A percentile compares a stretch with the other conserved stretches of the same genome.
phyloP scores from a whole-genome alignment of 2,329 filamentous ascomycete species.

The Fusarium odoratissimum region DNA sequence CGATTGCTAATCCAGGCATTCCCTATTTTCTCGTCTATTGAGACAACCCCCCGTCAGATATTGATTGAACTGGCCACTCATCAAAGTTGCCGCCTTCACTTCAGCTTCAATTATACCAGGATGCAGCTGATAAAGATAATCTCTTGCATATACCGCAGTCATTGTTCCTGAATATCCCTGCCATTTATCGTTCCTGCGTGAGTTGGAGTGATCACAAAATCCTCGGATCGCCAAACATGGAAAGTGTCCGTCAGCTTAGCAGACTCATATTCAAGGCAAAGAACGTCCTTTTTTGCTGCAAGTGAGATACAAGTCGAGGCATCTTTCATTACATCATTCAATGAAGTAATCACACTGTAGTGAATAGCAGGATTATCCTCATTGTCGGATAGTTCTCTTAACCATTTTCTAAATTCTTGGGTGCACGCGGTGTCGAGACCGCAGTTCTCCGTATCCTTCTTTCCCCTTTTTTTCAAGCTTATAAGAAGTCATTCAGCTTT shows the following conservation, averaged over 20 bases:
- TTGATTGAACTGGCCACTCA: neutral
- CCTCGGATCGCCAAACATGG: neutral
- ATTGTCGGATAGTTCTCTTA: neutral
- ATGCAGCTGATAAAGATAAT: neutral
- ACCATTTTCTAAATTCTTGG: too few species aligned
- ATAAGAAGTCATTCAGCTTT: neutral
- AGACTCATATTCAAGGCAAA: conserved; percentile 14
- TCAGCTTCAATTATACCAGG: neutral
- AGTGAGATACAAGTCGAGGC: neutral
- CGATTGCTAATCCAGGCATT: neutral
- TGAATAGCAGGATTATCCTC: conserved; percentile 5
- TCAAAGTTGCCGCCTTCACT: neutral
- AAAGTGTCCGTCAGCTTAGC: conserved; percentile 41
- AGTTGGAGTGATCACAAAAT: neutral
- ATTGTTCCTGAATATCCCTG: neutral
- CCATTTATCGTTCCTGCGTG: neutral
- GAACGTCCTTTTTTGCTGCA: neutral
- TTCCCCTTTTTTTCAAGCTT: neutral
- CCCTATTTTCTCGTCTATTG: neutral
- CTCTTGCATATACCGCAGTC: neutral
- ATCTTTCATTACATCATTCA: neutral
- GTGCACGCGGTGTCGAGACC: neutral
- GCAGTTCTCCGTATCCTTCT: neutral
- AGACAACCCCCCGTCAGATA: neutral
- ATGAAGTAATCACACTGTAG: conserved; percentile 32